Conservation (phyloP, 768 basidiomycete genomes). For the Nidularia pulvinata region DNA sequence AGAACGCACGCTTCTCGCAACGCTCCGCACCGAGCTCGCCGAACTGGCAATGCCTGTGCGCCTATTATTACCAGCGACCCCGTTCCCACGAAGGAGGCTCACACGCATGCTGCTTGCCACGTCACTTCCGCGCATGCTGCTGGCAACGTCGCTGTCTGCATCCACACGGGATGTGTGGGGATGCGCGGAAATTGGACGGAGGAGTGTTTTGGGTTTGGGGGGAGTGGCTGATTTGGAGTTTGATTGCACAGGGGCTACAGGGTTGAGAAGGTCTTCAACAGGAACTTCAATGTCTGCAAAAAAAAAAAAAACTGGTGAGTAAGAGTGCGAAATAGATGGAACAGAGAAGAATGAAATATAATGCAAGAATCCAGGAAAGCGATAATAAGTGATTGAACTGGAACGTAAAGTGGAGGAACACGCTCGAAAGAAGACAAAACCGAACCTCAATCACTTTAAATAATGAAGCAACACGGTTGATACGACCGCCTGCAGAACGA, state of each 20-base stretch:
- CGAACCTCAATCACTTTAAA: no score
- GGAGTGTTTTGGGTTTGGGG: constrained; percentile 3
- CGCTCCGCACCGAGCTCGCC: not conserved
- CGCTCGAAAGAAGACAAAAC: no score
- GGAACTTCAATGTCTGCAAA: constrained; percentile 76
- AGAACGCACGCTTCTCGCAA: constrained; percentile 1
- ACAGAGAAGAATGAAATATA: not conserved
- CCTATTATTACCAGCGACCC: no score
- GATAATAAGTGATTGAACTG: no score
- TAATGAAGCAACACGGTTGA: no score
- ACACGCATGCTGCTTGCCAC: constrained; percentile 38
- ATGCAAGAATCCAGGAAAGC: no score
- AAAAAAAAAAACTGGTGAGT: not conserved
- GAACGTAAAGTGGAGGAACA: no score
- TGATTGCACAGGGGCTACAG: constrained; percentile 21
- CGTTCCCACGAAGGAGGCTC: constrained; percentile 34
- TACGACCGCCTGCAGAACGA: no score
- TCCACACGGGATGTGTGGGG: constrained; percentile 32
- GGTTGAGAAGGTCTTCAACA: constrained; percentile 68
- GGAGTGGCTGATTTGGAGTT: constrained; percentile 6
- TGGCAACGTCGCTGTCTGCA: constrained; percentile 33
- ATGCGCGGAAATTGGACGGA: constrained; percentile 25
- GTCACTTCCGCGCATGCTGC: constrained; percentile 8
- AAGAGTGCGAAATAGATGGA: constrained; percentile 1
- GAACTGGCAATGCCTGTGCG: no score